Evolutionary conservation across 2,329 filamentous ascomycete genomes (phyloP), one percentile per base, ranked within the genome.

Genomic region (Trichoderma sp.): DNA sequence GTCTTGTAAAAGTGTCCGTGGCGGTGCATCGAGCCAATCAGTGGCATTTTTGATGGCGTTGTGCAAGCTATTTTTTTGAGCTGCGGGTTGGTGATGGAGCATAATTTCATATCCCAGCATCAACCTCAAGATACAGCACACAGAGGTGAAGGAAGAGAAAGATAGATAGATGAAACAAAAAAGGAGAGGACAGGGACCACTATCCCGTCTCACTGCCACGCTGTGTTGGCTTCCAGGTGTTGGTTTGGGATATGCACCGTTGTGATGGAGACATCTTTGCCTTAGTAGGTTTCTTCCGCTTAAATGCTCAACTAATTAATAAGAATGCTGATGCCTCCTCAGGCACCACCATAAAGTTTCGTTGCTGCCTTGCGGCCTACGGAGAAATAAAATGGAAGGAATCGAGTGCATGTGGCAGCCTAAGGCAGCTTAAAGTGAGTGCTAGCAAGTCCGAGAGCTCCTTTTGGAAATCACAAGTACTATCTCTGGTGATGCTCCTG

Each of bases 1-100:
- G n/a, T n/a, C n/a, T n/a, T n/a, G 60, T 53, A 52, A 37, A 39
- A 64, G 48, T 53, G 25, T 32, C 60, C 45, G 35, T 64, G 48
- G 34, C 34, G 25, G 32, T 13, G 22, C 22, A 42, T 39, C 50
- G 34, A 53, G 34, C 60, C 60, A 64, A 64, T 64, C 60, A 53
- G 48, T 22, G 32, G 48, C 9, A 32, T 17, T 25, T 22, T 15
- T 27, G 17, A 35, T 63, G 59, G 45, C 59, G 59, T 63, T 63
- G 32, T 8, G 17, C 59, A 63, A 63, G 59, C 19, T 29, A 19
- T 58, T 58, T 58, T 58, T 29, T 34, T 58, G 13, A 45, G 57
- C 37, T 48, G 19, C 42, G 42, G 42, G 19, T 48, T 13, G 19
- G 42, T 7, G 4, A 48, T 48, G 42, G 42, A 48, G 12, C 12